Evolutionary conservation across 495 filamentous ascomycete genomes (phyloP).

Genomic region (Aspergillus taichungensis): DNA sequence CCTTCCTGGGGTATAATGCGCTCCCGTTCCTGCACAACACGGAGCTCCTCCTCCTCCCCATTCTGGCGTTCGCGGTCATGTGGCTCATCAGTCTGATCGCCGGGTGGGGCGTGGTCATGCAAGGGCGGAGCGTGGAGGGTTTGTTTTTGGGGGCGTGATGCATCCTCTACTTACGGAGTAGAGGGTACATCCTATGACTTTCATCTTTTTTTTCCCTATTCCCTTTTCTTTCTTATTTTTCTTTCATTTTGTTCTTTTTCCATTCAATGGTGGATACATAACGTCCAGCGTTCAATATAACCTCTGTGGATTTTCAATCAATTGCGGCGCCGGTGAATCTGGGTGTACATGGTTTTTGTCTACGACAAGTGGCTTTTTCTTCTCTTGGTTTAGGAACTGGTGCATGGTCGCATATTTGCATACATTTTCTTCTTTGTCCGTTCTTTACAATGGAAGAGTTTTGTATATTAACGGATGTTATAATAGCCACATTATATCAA

Average conservation of each 20-base stretch:
- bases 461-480: no score
- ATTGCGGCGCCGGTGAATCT: slow-evolving; percentile 10
- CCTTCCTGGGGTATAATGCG: slow-evolving; percentile 68
- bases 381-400: background rate
- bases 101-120: slow-evolving; percentile 39
- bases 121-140: slow-evolving; percentile 33
- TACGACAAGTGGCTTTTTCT: background rate
- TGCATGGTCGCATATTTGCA: slow-evolving; percentile 13
- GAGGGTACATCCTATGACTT: background rate
- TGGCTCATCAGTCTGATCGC: slow-evolving; percentile 54
- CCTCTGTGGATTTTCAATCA: background rate
- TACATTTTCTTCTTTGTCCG: background rate
- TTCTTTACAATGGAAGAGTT: no score
- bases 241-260: no score
- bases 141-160: slow-evolving; percentile 40
- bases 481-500: no score
- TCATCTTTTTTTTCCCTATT: slow-evolving; percentile 1
- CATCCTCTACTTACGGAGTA: background rate
- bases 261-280: no score
- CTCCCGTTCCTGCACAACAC: slow-evolving; percentile 68
- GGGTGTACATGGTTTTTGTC: slow-evolving; percentile 5
- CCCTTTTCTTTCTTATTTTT: no score
- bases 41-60: slow-evolving; percentile 57
- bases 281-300: background rate
- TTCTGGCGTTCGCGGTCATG: slow-evolving; percentile 49